These are phyloP conservation scores for Emergomyces pasteurianus DNA, from an alignment of 2,329 filamentous ascomycete genomes.

Conservation along the genomic window DNA sequence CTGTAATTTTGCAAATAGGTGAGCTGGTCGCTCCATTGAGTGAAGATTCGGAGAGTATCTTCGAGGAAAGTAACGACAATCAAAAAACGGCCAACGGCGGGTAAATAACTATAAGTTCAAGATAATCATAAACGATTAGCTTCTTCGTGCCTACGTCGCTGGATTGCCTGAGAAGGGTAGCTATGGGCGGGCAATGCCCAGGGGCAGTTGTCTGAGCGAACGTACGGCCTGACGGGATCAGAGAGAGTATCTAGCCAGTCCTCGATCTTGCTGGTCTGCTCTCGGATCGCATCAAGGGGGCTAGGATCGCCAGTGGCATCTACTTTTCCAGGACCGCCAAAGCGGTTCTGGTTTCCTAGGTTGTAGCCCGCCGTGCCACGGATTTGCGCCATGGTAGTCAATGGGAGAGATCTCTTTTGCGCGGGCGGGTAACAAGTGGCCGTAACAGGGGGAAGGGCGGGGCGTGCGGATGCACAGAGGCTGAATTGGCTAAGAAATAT, in stretches of 20 bases:
- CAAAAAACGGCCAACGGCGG: conserved; percentile 88
- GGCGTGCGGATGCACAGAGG: too few relatives aligned
- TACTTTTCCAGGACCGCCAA: conserved; percentile 48
- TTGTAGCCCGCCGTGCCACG: conserved; percentile 71
- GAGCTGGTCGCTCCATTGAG: conserved; percentile 94
- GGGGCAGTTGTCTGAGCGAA: conserved; percentile 18
- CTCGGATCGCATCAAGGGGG: conserved; percentile 75
- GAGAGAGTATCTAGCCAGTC: conserved; percentile 77
- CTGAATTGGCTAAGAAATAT: conserved; percentile 5
- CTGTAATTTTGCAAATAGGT: conserved; percentile 86
- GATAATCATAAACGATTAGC: neutral
- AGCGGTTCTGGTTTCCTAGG: conserved; percentile 62
- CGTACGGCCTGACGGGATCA: conserved; percentile 91
- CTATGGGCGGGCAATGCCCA: neutral
- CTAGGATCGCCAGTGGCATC: conserved; percentile 57
- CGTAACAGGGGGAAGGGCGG: neutral
- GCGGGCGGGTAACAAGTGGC: neutral
- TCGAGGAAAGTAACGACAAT: conserved; percentile 98
- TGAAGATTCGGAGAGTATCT: conserved; percentile 89
- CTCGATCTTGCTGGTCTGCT: conserved; percentile 97
- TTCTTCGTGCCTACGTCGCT: neutral
- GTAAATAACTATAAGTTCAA: conserved; percentile 58
- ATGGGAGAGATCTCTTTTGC: neutral
- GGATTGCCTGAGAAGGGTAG: neutral
- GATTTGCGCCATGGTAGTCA: conserved; percentile 37